Evolutionary conservation across 441 rosid species (phyloP), one percentile per base, ranked within the genome.

Genomic region (Gossypium lobatum): DNA sequence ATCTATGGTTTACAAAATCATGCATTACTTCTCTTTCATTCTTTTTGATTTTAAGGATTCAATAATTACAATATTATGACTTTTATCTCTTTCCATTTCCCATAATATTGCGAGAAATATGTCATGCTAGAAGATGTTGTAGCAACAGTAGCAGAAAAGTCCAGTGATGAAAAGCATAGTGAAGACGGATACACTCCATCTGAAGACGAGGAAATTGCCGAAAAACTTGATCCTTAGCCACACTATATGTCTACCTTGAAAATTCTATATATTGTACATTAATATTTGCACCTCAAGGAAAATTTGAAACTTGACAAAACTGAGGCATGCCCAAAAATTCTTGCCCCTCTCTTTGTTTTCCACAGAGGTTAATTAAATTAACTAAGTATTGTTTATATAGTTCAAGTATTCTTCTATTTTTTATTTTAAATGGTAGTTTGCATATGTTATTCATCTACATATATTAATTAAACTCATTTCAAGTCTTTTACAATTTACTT

Each of bases 51-150:
- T 59, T 13, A 59, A 59, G 10, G 18, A 60, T 26, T n/a, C 17
- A 11, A 1, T 59, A 1, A 31, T 61, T 31, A 2, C 6, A 34
- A 62, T 71, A 58, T 77, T 42, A 39, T 34, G 39, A 23, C 16
- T 20, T 50, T 50, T 50, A 26, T 26, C 16, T 50, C 10, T 75
- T 73, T 26, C 6, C 28, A 14, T 66, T 73, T 58, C 0, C 8
- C 86, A 91, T 96, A 93, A 78, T 90, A 86, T 73, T 85, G 91
- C 55, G 4, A 92, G 86, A 91, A 89, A 79, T 88, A 92, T 75
- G 97, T 96, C 2, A 92, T 87, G 79, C 82, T 91, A 0, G 89
- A 88, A 83, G 90, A 88, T 50, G 53, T 77, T 4, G 87, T 89
- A 26, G 31, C 31, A 26, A 26, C 4, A 3, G 0, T 0, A 26